A percentile compares a stretch with the other conserved stretches of the same genome.
phyloP scores from a whole-genome alignment of 345 rosid species.

The Populus ilicifolia region DNA sequence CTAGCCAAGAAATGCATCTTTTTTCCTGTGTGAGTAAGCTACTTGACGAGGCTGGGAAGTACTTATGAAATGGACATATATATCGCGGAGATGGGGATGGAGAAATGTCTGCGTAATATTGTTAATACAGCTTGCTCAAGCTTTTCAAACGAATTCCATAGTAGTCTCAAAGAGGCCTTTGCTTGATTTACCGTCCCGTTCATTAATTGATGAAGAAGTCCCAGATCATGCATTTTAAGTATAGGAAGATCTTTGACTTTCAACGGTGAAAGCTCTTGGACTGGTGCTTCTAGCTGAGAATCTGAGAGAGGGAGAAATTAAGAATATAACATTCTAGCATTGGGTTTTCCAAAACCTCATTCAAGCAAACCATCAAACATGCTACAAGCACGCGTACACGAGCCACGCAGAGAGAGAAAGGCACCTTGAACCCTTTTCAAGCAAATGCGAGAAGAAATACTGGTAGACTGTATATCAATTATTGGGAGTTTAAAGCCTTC shows the following conservation, averaged over 20 bases:
- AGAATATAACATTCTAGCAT: too few relatives aligned
- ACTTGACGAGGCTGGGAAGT: slow-evolving; percentile 21
- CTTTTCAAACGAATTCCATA: slow-evolving; percentile 32
- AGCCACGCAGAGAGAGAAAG: too few relatives aligned
- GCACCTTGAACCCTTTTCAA: slow-evolving; percentile 31
- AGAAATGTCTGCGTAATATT: not conserved
- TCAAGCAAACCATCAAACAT: too few relatives aligned
- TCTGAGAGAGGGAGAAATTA: slow-evolving; percentile 5
- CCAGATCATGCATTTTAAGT: too few relatives aligned
- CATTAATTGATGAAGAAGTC: too few relatives aligned
- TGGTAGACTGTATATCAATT: slow-evolving; percentile 42
- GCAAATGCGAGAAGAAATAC: slow-evolving; percentile 24
- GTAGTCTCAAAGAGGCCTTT: slow-evolving; percentile 31
- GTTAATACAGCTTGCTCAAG: slow-evolving; percentile 19
- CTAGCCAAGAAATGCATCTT: slow-evolving; percentile 37
- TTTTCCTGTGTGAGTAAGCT: slow-evolving; percentile 27
- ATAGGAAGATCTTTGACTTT: slow-evolving; percentile 16
- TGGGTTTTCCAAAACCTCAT: too few relatives aligned
- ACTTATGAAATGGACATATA: slow-evolving; percentile 44
- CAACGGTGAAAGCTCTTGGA: slow-evolving; percentile 31
- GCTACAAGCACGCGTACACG: too few relatives aligned
- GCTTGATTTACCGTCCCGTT: slow-evolving; percentile 6
- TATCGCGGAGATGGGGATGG: slow-evolving; percentile 22
- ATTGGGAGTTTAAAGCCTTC: slow-evolving; percentile 37
- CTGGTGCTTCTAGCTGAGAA: slow-evolving; percentile 19